These are phyloP conservation scores for Termitomyces sp. DNA, from an alignment of 768 basidiomycete species.

Conservation along the genomic window DNA sequence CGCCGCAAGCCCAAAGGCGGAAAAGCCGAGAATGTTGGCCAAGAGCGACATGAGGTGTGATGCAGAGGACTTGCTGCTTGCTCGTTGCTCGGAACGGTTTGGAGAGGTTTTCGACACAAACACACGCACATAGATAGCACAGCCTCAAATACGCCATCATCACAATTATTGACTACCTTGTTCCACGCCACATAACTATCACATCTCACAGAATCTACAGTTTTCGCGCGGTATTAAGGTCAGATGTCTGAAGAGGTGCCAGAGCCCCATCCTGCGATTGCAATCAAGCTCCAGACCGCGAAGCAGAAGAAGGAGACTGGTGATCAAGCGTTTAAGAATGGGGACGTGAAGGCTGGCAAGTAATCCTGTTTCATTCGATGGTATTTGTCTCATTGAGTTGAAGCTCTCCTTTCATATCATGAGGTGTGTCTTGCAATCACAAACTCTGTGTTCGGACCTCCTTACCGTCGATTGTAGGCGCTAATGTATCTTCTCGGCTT, in stretches of 20 bases:
- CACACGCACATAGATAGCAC: conserved; percentile 27
- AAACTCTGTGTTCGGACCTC: neutral
- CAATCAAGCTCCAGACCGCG: conserved; percentile 53
- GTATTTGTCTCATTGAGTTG: neutral
- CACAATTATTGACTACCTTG: neutral
- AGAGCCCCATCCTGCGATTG: conserved; percentile 23
- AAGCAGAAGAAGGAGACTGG: conserved; percentile 62
- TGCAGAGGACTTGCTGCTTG: neutral
- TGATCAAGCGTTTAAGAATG: conserved; percentile 67
- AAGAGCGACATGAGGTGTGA: conserved; percentile 45
- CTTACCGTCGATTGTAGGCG: conserved; percentile 35
- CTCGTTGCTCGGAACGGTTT: conserved; percentile 11
- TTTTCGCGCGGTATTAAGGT: conserved; percentile 1
- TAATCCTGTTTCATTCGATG: neutral
- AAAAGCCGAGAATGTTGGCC: neutral
- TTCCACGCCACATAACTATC: conserved; percentile 9
- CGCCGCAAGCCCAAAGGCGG: neutral
- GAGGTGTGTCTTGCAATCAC: conserved; percentile 30
- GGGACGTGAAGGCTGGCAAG: conserved; percentile 57
- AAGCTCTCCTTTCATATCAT: conserved; percentile 72
- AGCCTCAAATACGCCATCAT: conserved; percentile 28
- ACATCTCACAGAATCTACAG: conserved; percentile 5
- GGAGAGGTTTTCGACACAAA: conserved; percentile 18
- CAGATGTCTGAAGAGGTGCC: conserved; percentile 22
- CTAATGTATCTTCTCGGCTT: conserved; percentile 71